A percentile compares a stretch with the other conserved stretches of the same genome.
Evolutionary conservation across 108 stramenopile genomes (phyloP).

Genomic region (Nitzschia sp.): DNA sequence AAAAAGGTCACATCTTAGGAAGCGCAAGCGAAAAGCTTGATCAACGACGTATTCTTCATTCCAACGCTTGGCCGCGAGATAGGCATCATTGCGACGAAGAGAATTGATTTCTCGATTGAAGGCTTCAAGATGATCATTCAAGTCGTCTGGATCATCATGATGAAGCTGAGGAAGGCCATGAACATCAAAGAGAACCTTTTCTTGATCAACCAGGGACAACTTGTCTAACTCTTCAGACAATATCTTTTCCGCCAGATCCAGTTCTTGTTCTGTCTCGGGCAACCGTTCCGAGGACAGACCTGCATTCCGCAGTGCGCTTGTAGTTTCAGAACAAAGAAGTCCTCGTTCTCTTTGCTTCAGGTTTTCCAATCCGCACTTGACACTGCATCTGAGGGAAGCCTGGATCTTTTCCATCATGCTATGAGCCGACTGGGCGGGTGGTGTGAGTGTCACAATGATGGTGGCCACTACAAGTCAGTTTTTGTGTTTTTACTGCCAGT

Average conservation of each 20-base stretch:
- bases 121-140: neutral
- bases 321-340: too few relatives aligned
- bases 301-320: neutral
- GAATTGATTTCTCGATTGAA: constrained; percentile 11
- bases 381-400: too few relatives aligned
- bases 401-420: too few relatives aligned
- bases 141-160: constrained; percentile 7
- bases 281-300: neutral
- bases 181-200: constrained; percentile 26
- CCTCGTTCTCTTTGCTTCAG: too few relatives aligned
- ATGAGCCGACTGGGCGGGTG: too few relatives aligned
- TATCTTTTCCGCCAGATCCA: constrained; percentile 1
- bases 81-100: constrained; percentile 11
- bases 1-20: constrained; percentile 25
- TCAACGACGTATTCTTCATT: constrained; percentile 25
- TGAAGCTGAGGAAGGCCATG: constrained; percentile 24
- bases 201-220: constrained; percentile 7
- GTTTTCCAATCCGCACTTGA: too few relatives aligned
- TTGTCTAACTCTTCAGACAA: constrained; percentile 12
- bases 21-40: constrained; percentile 21
- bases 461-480: too few relatives aligned
- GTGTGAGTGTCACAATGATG: too few relatives aligned
- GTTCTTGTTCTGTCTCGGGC: neutral
- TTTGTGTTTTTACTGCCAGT: too few relatives aligned
- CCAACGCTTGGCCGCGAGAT: constrained; percentile 11